phyloP scores from a whole-genome alignment of 768 basidiomycete genomes.

The Kwoniella shandongensis region DNA sequence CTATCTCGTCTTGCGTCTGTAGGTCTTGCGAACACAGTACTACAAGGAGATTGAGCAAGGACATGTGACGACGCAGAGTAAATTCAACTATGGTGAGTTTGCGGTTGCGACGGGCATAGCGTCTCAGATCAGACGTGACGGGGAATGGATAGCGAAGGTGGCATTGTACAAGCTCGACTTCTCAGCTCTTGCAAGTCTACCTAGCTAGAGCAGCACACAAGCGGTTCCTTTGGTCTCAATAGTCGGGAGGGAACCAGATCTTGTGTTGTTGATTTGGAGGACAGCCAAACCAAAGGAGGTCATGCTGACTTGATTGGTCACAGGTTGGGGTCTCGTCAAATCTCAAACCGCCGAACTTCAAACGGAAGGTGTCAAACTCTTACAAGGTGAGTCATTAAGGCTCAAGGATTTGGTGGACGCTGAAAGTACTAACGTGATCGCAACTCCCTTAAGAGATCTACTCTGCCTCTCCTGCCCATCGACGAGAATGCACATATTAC shows the following conservation, averaged over 20 bases:
- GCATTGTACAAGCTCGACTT: too few species aligned
- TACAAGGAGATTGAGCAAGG: conserved; percentile 78
- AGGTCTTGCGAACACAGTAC: conserved; percentile 86
- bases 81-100: conserved; percentile 83
- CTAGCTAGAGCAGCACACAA: too few species aligned
- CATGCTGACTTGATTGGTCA: background rate
- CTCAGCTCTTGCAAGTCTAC: too few species aligned
- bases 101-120: background rate
- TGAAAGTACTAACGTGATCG: background rate
- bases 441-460: conserved; percentile 70
- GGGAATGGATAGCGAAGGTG: too few species aligned
- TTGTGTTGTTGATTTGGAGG: too few species aligned
- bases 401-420: too few species aligned
- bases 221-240: too few species aligned
- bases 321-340: conserved; percentile 75
- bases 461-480: conserved; percentile 75
- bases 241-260: too few species aligned
- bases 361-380: conserved; percentile 82
- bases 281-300: too few species aligned
- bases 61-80: conserved; percentile 89
- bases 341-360: conserved; percentile 80
- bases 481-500: conserved; percentile 95
- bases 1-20: background rate
- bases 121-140: background rate
- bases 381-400: conserved; percentile 68